phyloP scores from a whole-genome alignment of 768 basidiomycete genomes.

The Solioccasus polychromus region DNA sequence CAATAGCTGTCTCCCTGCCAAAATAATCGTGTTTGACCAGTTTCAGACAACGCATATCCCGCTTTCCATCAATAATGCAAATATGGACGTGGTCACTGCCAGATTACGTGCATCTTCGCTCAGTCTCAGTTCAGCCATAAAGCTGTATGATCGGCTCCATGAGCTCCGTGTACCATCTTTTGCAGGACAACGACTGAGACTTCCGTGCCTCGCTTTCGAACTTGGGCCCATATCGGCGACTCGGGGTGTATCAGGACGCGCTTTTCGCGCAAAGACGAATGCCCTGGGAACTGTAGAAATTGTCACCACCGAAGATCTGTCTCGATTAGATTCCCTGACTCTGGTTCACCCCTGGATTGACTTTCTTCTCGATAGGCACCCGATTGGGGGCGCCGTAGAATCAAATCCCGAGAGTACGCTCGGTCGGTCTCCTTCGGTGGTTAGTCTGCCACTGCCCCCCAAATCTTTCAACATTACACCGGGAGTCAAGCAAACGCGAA shows the following conservation, averaged over 20 bases:
- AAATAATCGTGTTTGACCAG: neutral
- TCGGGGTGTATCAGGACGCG: neutral
- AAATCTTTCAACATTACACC: neutral
- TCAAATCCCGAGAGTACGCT: neutral
- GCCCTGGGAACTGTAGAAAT: constrained; percentile 6
- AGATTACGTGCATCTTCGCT: neutral
- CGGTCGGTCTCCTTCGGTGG: neutral
- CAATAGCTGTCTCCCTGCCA: constrained; percentile 4
- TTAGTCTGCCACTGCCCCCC: too few species aligned
- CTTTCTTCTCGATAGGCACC: constrained; percentile 5
- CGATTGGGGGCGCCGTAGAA: neutral
- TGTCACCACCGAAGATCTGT: constrained; percentile 3
- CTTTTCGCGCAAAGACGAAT: neutral
- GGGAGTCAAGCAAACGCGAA: neutral
- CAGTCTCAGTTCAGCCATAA: too few species aligned
- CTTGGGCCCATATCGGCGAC: neutral
- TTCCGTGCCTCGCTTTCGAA: constrained; percentile 9
- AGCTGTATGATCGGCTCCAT: constrained; percentile 1
- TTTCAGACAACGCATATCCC: neutral
- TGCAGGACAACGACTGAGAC: neutral
- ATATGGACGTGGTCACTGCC: neutral
- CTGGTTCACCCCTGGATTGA: constrained; percentile 3
- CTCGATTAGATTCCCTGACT: too few species aligned
- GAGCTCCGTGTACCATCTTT: neutral
- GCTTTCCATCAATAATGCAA: neutral